Evolutionary conservation across 164 flowering plant species (phyloP).

Genomic region (Tinospora cordifolia): DNA sequence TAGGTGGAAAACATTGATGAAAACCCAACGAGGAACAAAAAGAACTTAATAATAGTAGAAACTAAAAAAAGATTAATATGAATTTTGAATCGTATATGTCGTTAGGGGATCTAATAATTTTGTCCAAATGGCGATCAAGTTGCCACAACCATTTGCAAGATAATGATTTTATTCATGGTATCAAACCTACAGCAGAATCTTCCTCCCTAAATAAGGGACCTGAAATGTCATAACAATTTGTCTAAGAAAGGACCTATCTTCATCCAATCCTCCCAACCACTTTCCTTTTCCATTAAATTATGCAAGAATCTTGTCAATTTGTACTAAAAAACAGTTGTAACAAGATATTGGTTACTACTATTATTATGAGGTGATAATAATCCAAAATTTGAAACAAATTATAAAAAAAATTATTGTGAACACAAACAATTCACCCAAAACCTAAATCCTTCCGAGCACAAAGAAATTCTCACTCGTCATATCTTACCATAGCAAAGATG

Average conservation of each 20-base stretch:
- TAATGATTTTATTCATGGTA: neutral
- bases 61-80: neutral
- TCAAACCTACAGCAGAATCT: neutral
- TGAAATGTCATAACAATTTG: neutral
- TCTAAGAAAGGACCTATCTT: neutral
- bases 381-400: too few relatives aligned
- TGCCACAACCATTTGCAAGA: neutral
- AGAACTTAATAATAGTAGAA: neutral
- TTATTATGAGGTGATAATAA: too few relatives aligned
- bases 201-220: neutral
- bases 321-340: too few relatives aligned
- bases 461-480: too few relatives aligned
- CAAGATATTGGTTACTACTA: too few relatives aligned
- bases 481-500: too few relatives aligned
- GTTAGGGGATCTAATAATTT: neutral
- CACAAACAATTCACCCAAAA: too few relatives aligned
- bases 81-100: neutral
- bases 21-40: neutral
- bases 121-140: neutral
- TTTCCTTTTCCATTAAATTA: too few relatives aligned
- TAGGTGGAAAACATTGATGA: neutral
- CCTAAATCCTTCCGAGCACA: too few relatives aligned
- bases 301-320: too few relatives aligned
- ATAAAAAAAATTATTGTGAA: too few relatives aligned
- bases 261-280: neutral